Evolutionary conservation across 495 filamentous ascomycete species (phyloP).

Genomic region (Hypoxylon cercidicola): DNA sequence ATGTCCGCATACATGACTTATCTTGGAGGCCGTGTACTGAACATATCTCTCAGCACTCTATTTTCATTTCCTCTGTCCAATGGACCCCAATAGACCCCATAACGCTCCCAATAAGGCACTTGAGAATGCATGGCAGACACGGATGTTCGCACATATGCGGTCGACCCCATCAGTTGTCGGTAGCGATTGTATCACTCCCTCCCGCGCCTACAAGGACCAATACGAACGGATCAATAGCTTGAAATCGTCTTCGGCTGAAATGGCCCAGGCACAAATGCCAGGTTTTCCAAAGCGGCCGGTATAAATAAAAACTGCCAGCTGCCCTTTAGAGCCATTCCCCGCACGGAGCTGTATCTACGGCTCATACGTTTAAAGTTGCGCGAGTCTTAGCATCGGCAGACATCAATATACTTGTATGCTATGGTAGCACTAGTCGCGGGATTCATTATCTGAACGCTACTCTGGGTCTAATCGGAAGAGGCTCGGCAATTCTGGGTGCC

Average conservation of each 20-base stretch:
- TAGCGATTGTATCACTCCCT: background rate
- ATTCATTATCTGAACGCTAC: slow-evolving; percentile 28
- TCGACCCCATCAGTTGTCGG: background rate
- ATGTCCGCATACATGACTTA: too few relatives aligned
- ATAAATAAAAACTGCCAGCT: slow-evolving; percentile 27
- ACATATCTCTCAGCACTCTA: too few relatives aligned
- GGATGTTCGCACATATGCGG: background rate
- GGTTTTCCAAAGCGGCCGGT: background rate
- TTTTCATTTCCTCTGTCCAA: too few relatives aligned
- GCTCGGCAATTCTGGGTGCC: slow-evolving; percentile 29
- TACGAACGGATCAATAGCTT: slow-evolving; percentile 28
- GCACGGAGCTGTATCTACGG: slow-evolving; percentile 37
- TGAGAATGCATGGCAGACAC: background rate
- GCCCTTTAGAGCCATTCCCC: slow-evolving; percentile 36
- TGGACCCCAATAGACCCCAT: background rate
- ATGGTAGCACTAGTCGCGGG: slow-evolving; percentile 12
- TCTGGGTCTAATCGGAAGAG: slow-evolving; percentile 13
- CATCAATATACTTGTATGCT: slow-evolving; percentile 10
- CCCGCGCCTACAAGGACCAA: slow-evolving; percentile 5
- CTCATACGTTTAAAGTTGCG: slow-evolving; percentile 17
- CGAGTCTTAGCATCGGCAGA: slow-evolving; percentile 42
- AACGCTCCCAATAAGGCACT: background rate
- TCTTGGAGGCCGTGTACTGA: too few relatives aligned
- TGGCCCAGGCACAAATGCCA: slow-evolving; percentile 9
- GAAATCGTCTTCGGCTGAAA: slow-evolving; percentile 29